phyloP scores from a whole-genome alignment of 2,329 filamentous ascomycete species.

The Monosporascus cannonballus region DNA sequence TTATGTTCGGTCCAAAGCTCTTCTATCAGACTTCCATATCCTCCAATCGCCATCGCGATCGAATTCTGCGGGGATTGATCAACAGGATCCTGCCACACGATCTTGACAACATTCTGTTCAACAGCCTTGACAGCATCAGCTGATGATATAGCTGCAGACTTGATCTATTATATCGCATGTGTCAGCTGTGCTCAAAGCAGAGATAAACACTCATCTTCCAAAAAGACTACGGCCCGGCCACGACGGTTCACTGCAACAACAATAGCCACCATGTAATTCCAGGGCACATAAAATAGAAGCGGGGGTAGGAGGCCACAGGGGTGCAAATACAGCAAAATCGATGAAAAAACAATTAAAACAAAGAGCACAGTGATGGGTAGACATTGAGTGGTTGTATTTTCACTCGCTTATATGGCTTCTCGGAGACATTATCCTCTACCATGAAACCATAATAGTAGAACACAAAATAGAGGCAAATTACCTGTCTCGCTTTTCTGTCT shows the following conservation, averaged over 20 bases:
- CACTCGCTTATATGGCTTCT: too few species aligned
- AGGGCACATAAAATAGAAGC: too few species aligned
- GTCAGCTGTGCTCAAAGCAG: not conserved
- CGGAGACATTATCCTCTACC: not conserved
- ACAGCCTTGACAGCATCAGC: slow-evolving; percentile 15
- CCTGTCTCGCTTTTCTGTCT: not conserved
- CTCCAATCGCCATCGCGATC: slow-evolving; percentile 43
- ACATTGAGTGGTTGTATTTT: too few species aligned
- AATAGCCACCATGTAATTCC: too few species aligned
- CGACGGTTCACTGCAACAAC: too few species aligned
- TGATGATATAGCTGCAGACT: slow-evolving; percentile 11
- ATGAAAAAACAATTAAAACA: too few species aligned
- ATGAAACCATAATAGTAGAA: not conserved
- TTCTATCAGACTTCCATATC: slow-evolving; percentile 45
- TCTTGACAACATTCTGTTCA: slow-evolving; percentile 21
- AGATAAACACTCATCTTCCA: too few species aligned
- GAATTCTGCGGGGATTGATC: slow-evolving; percentile 25
- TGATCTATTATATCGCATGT: slow-evolving; percentile 11
- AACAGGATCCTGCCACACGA: slow-evolving; percentile 19
- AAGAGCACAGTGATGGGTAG: too few species aligned
- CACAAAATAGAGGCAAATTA: not conserved
- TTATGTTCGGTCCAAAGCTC: slow-evolving; percentile 42
- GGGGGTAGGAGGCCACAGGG: too few species aligned
- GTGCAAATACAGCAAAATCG: too few species aligned
- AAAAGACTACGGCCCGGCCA: too few species aligned